phyloP scores from a whole-genome alignment of 192 early-diverging fungal species.

The Helicostylum pulchrum region DNA sequence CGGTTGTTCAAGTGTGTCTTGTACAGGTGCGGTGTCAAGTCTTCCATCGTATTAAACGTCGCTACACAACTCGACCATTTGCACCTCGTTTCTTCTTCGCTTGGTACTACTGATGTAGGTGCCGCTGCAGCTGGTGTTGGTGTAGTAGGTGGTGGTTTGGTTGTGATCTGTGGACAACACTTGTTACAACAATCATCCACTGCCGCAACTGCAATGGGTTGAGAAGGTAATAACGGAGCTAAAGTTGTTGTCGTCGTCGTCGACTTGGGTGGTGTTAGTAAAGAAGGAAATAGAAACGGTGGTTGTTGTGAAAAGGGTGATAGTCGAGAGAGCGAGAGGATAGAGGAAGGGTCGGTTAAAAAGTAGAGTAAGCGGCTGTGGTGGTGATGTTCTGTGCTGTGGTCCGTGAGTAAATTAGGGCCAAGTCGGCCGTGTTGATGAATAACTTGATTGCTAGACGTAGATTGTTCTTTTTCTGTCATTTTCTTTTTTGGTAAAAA shows the following conservation, averaged over 20 bases:
- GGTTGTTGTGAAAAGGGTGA: neutral
- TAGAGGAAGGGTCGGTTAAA: neutral
- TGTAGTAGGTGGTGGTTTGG: too few relatives aligned
- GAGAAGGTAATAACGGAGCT: neutral
- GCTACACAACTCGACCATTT: slow-evolving; percentile 52
- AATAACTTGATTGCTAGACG: too few relatives aligned
- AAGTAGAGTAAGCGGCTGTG: slow-evolving; percentile 7
- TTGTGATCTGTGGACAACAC: too few relatives aligned
- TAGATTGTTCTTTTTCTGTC: too few relatives aligned
- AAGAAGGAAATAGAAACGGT: neutral
- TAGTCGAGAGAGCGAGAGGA: too few relatives aligned
- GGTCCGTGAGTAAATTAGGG: too few relatives aligned
- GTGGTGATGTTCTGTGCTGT: neutral
- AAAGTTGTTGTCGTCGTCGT: too few relatives aligned
- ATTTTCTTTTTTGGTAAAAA: too few relatives aligned
- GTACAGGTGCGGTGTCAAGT: slow-evolving; percentile 51
- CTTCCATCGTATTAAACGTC: slow-evolving; percentile 46
- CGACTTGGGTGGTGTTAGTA: too few relatives aligned
- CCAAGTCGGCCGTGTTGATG: too few relatives aligned
- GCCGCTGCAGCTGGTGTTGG: too few relatives aligned
- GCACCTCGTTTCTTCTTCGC: slow-evolving; percentile 30
- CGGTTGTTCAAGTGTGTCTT: slow-evolving; percentile 40
- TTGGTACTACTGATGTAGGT: too few relatives aligned
- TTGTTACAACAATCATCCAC: slow-evolving; percentile 35
- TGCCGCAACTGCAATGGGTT: slow-evolving; percentile 5